Conservation (phyloP, 768 basidiomycete species). For the Mycena leptocephala region DNA sequence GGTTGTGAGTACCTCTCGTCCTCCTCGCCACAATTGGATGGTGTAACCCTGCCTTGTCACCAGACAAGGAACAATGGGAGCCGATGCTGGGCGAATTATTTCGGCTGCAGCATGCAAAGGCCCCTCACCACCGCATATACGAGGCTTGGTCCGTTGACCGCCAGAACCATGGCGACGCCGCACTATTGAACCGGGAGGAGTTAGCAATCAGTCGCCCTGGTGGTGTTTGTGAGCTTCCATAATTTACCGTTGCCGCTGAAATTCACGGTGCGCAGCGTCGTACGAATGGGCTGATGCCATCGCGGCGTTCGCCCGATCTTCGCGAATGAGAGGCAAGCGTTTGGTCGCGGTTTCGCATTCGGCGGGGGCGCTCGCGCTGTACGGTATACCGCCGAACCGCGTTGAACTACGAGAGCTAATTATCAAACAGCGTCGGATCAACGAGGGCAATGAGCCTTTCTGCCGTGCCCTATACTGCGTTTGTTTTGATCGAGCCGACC, state of each 20-base stretch:
- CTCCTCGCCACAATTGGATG: background rate
- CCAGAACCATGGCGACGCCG: slow-evolving; percentile 22
- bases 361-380: slow-evolving; percentile 44
- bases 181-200: slow-evolving; percentile 8
- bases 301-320: slow-evolving; percentile 37
- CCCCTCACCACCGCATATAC: slow-evolving; percentile 1
- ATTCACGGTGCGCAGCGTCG: slow-evolving; percentile 27
- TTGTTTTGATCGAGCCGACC: slow-evolving; percentile 6
- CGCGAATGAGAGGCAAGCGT: slow-evolving; percentile 35
- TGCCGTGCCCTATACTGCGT: background rate
- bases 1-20: background rate
- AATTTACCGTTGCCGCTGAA: background rate
- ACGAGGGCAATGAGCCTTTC: slow-evolving; percentile 11
- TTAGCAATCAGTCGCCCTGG: background rate
- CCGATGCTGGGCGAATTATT: background rate
- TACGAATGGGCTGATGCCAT: slow-evolving; percentile 44
- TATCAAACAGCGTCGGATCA: background rate
- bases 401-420: background rate
- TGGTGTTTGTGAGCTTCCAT: background rate
- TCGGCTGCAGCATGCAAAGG: background rate
- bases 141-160: slow-evolving; percentile 20
- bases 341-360: slow-evolving; percentile 45
- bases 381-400: slow-evolving; percentile 3
- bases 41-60: background rate
- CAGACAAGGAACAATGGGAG: slow-evolving; percentile 24